phyloP scores from a whole-genome alignment of 2,329 filamentous ascomycete species.

The Diaporthe citrichinensis region DNA sequence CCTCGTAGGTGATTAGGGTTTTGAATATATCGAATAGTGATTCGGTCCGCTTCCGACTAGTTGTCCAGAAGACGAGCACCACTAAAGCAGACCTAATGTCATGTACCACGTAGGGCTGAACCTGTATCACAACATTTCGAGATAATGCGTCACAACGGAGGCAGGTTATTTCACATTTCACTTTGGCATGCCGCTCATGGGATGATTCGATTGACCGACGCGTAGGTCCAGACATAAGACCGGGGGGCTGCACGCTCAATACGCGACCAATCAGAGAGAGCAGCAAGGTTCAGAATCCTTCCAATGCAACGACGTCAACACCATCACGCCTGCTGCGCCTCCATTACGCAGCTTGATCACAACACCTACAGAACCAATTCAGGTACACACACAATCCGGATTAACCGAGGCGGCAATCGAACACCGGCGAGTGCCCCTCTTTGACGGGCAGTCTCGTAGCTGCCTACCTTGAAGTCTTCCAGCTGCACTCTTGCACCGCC shows the following conservation, averaged over 20 bases:
- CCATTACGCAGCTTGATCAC: neutral
- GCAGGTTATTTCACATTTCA: neutral
- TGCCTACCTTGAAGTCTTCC: too few species aligned
- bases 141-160: neutral
- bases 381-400: neutral
- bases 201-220: neutral
- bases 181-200: neutral
- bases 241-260: neutral
- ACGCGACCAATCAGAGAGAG: slow-evolving; percentile 1
- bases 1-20: too few species aligned
- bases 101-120: neutral
- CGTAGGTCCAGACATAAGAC: neutral
- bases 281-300: slow-evolving; percentile 20
- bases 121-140: neutral
- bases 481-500: too few species aligned
- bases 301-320: neutral
- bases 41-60: neutral
- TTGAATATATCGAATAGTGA: neutral
- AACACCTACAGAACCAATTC: neutral
- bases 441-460: neutral
- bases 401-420: neutral
- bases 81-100: neutral
- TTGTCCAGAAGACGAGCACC: neutral
- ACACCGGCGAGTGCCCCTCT: neutral
- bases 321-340: slow-evolving; percentile 1